Conservation (phyloP, 805 yeast genomes). For the Metschnikowia aberdeeniae region DNA sequence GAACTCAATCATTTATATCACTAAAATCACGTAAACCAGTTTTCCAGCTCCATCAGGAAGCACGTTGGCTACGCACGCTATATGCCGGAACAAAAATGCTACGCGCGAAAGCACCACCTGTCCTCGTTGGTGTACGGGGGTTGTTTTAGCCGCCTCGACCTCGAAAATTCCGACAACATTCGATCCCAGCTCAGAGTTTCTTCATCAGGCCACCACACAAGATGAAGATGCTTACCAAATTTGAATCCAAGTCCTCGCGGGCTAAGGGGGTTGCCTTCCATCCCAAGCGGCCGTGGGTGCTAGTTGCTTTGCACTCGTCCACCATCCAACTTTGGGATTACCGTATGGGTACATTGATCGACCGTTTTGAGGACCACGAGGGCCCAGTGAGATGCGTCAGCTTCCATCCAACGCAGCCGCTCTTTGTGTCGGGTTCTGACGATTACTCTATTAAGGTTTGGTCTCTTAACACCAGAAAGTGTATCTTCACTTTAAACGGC, state of each 20-base stretch:
- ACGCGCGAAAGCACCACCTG: slow-evolving; percentile 3
- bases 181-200: slow-evolving; percentile 5
- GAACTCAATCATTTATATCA: not conserved
- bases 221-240: slow-evolving; percentile 47
- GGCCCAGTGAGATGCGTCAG: slow-evolving; percentile 96
- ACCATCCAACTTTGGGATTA: slow-evolving; percentile 99
- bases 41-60: not conserved
- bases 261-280: slow-evolving; percentile 98
- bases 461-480: slow-evolving; percentile 88
- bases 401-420: slow-evolving; percentile 97
- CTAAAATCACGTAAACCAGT: not conserved
- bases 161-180: slow-evolving; percentile 5
- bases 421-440: slow-evolving; percentile 96
- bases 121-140: slow-evolving; percentile 10
- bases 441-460: slow-evolving; percentile 94
- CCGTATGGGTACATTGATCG: slow-evolving; percentile 97
- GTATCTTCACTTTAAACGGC: slow-evolving; percentile 86
- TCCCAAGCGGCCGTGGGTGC: slow-evolving; percentile 93
- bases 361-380: slow-evolving; percentile 95
- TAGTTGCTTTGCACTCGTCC: slow-evolving; percentile 93
- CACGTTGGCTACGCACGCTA: not conserved
- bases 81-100: not conserved
- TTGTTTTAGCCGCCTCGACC: slow-evolving; percentile 9
- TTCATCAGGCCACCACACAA: slow-evolving; percentile 6
- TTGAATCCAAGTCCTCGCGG: slow-evolving; percentile 96